These are phyloP conservation scores for Epichloe scottii DNA, from an alignment of 2,329 filamentous ascomycete genomes.

Conservation along the genomic window DNA sequence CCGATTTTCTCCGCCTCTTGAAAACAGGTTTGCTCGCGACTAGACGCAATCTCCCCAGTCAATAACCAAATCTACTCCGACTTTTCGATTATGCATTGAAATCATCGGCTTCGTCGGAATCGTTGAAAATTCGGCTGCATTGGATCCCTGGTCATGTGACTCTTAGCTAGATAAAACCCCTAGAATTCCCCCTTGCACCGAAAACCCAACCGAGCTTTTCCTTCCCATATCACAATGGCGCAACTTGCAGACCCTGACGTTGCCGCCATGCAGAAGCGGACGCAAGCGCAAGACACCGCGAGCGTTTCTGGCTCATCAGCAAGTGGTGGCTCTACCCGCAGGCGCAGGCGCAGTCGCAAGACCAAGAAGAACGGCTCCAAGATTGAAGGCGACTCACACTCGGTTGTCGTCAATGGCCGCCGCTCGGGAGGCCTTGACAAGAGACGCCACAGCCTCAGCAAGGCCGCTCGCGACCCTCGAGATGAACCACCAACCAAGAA, in stretches of 20 bases:
- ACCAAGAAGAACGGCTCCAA: slow-evolving; percentile 14
- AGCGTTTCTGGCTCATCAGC: slow-evolving; percentile 18
- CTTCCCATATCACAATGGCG: slow-evolving; percentile 13
- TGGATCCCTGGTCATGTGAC: too few species aligned
- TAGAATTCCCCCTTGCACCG: too few species aligned
- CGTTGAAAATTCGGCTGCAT: too few species aligned
- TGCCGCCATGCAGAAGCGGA: slow-evolving; percentile 18
- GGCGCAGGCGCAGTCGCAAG: slow-evolving; percentile 16
- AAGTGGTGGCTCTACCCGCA: slow-evolving; percentile 15
- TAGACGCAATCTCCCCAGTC: background rate
- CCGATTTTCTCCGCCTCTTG: background rate
- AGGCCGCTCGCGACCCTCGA: slow-evolving; percentile 47
- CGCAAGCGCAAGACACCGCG: slow-evolving; percentile 11
- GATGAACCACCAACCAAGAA: slow-evolving; percentile 36
- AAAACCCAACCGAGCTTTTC: background rate
- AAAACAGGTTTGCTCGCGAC: background rate
- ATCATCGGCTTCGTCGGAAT: too few species aligned
- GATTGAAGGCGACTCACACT: slow-evolving; percentile 6
- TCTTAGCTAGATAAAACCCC: too few species aligned
- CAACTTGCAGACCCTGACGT: slow-evolving; percentile 14
- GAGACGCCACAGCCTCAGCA: slow-evolving; percentile 43
- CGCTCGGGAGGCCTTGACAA: slow-evolving; percentile 20
- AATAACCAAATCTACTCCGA: too few species aligned
- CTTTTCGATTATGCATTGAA: too few species aligned
- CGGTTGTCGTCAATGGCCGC: slow-evolving; percentile 18